Evolutionary conservation across 2,329 filamentous ascomycete genomes (phyloP).

Genomic region (Aspergillus versicolor): DNA sequence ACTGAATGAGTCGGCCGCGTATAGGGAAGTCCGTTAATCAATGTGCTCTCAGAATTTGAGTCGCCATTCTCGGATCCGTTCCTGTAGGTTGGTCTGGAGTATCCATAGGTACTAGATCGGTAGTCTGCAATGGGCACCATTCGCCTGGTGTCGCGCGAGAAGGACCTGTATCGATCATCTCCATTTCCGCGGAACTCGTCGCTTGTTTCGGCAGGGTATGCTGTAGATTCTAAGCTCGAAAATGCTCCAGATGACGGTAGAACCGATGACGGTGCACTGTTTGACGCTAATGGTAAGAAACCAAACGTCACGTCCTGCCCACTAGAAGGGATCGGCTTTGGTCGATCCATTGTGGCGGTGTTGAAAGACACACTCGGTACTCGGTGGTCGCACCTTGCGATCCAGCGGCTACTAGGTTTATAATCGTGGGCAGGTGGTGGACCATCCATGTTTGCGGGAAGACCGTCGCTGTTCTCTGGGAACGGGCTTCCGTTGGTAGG

Average conservation of each 20-base stretch:
- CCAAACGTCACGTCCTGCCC: slow-evolving; percentile 31
- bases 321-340: slow-evolving; percentile 19
- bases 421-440: slow-evolving; percentile 20
- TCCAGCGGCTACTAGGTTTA: slow-evolving; percentile 19
- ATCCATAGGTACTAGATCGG: slow-evolving; percentile 40
- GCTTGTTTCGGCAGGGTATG: slow-evolving; percentile 14
- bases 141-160: slow-evolving; percentile 23
- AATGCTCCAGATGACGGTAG: slow-evolving; percentile 14
- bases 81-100: slow-evolving; percentile 33
- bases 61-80: slow-evolving; percentile 25
- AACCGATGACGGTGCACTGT: slow-evolving; percentile 16
- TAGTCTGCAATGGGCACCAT: slow-evolving; percentile 30
- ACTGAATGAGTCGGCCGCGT: slow-evolving; percentile 27
- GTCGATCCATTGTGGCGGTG: slow-evolving; percentile 18
- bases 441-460: slow-evolving; percentile 19
- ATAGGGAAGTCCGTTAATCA: slow-evolving; percentile 45
- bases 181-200: slow-evolving; percentile 20
- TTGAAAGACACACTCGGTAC: slow-evolving; percentile 23
- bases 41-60: slow-evolving; percentile 27
- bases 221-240: slow-evolving; percentile 15
- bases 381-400: slow-evolving; percentile 18
- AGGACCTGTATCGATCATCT: slow-evolving; percentile 17
- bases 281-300: slow-evolving; percentile 27
- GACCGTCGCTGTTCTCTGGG: slow-evolving; percentile 13
- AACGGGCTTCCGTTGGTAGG: slow-evolving; percentile 28